Evolutionary conservation across 345 rosid species (phyloP).

Genomic region (Passiflora organensis): DNA sequence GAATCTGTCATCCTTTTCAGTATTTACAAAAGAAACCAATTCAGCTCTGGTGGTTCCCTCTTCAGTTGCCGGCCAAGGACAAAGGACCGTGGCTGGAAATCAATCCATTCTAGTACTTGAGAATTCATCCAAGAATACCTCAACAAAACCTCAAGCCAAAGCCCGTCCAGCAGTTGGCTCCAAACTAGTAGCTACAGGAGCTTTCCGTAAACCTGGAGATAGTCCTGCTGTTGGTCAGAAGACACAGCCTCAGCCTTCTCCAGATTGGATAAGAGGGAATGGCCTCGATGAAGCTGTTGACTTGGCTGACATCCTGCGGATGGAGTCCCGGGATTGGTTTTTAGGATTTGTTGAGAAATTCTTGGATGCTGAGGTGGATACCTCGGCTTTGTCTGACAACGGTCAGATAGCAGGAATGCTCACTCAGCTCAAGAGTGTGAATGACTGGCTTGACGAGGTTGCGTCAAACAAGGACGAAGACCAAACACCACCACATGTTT

Average conservation of each 20-base stretch:
- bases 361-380: slow-evolving; percentile 68
- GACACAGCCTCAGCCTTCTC: slow-evolving; percentile 38
- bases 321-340: slow-evolving; percentile 91
- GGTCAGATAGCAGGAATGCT: slow-evolving; percentile 90
- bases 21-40: slow-evolving; percentile 48
- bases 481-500: slow-evolving; percentile 42
- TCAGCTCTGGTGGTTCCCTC: not conserved
- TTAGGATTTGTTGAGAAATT: slow-evolving; percentile 80
- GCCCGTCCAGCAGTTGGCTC: slow-evolving; percentile 47
- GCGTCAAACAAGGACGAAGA: slow-evolving; percentile 50
- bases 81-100: slow-evolving; percentile 28
- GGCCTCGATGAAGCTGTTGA: slow-evolving; percentile 69
- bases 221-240: slow-evolving; percentile 40
- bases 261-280: slow-evolving; percentile 70
- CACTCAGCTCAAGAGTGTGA: slow-evolving; percentile 88
- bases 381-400: slow-evolving; percentile 58
- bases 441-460: slow-evolving; percentile 86
- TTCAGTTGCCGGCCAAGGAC: slow-evolving; percentile 29
- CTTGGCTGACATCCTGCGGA: slow-evolving; percentile 62
- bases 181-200: slow-evolving; percentile 68
- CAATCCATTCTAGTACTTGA: slow-evolving; percentile 59
- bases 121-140: slow-evolving; percentile 37
- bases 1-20: slow-evolving; percentile 67
- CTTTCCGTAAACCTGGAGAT: slow-evolving; percentile 55
- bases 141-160: slow-evolving; percentile 46